Conservation (phyloP, 23 red algal genomes). For the Gracilariopsis chorda region DNA sequence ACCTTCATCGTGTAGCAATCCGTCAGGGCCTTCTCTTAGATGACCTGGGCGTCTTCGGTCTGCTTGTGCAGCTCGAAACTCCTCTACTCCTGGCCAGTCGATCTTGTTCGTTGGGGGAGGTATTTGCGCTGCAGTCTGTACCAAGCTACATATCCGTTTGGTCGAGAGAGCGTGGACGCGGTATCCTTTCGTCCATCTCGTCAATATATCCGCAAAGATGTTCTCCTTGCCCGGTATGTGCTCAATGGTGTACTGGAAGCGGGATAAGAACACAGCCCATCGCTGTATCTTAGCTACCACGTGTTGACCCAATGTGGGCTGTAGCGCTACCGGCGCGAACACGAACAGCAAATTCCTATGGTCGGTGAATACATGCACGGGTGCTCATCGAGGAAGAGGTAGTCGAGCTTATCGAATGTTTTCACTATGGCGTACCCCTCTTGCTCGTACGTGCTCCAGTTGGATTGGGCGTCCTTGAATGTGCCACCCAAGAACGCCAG, state of each 20-base stretch:
- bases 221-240: conserved; percentile 29
- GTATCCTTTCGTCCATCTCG: conserved; percentile 30
- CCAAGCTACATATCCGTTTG: background rate
- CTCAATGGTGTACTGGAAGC: conserved; percentile 38
- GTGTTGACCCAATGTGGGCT: conserved; percentile 20
- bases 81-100: conserved; percentile 15
- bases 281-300: conserved; percentile 11
- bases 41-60: background rate
- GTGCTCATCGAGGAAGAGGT: background rate
- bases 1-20: background rate
- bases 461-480: background rate
- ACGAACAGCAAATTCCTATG: conserved; percentile 11
- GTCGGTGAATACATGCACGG: background rate
- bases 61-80: background rate
- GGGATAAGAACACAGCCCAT: conserved; percentile 34
- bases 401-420: conserved; percentile 18
- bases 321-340: too few relatives aligned
- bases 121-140: background rate
- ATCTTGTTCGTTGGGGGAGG: background rate
- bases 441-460: conserved; percentile 8
- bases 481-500: background rate
- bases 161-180: background rate
- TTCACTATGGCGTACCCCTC: conserved; percentile 10
- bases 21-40: background rate
- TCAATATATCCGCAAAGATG: conserved; percentile 44